These are phyloP conservation scores for Xylariaceae sp. DNA, from an alignment of 2,329 filamentous ascomycete genomes.

Conservation along the genomic window DNA sequence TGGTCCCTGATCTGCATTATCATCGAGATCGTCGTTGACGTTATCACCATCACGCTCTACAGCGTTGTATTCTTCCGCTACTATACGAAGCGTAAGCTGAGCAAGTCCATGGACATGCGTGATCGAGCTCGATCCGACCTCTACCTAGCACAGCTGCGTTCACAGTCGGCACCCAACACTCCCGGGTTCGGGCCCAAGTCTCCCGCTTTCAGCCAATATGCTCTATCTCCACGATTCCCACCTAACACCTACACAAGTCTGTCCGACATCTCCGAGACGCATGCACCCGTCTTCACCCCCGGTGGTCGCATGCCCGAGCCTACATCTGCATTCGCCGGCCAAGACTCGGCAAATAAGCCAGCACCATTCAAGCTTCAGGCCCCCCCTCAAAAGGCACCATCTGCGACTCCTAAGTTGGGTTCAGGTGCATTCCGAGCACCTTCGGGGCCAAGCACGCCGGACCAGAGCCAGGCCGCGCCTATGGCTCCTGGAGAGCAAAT, in stretches of 20 bases:
- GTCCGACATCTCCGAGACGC: constrained; percentile 37
- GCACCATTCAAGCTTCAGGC: constrained; percentile 80
- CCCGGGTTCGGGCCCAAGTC: constrained; percentile 77
- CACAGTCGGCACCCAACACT: constrained; percentile 91
- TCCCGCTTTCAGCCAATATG: constrained; percentile 44
- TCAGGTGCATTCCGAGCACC: constrained; percentile 58
- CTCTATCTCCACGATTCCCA: constrained; percentile 58
- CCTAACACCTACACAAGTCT: constrained; percentile 52
- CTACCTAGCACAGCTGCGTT: constrained; percentile 80
- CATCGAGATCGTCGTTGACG: constrained; percentile 91
- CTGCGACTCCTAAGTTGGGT: constrained; percentile 66
- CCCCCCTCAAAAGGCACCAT: constrained; percentile 73
- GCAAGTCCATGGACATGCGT: constrained; percentile 94
- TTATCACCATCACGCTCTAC: constrained; percentile 89
- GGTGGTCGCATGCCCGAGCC: constrained; percentile 53
- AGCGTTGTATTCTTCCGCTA: constrained; percentile 94
- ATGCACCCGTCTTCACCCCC: constrained; percentile 48
- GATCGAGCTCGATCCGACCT: constrained; percentile 92
- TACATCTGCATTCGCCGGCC: constrained; percentile 55
- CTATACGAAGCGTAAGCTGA: constrained; percentile 91
- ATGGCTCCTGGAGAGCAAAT: constrained; percentile 75
- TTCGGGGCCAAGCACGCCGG: constrained; percentile 32
- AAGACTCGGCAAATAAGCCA: constrained; percentile 13
- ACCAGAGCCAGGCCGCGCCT: constrained; percentile 38
- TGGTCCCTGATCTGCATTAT: constrained; percentile 96